Evolutionary conservation across 139 green algal genomes (phyloP), one percentile per base, ranked within the genome.

Genomic region (Diplosphaera chodatii): DNA sequence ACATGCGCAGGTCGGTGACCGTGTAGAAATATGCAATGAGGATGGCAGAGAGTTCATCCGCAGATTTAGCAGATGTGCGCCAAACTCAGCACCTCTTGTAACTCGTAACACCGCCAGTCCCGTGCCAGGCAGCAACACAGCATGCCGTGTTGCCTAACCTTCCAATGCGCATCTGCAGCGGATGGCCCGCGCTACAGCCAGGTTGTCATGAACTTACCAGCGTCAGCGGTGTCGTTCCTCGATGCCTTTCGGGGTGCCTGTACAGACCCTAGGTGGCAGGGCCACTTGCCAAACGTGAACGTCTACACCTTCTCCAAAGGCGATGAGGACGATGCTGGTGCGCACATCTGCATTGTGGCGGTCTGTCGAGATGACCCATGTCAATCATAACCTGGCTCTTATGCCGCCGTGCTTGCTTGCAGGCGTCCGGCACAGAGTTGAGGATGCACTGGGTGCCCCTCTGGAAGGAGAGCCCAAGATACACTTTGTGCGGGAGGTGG

Each of bases 151-250:
- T n/a, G n/a, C n/a, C n/a, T n/a, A n/a, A n/a, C n/a, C n/a, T n/a
- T n/a, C n/a, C n/a, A n/a, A n/a, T 59, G 48, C 25, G 73, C 59
- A 71, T 56, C 67, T 66, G 62, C 32, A 74, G 32, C 72, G 33
- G 74, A 64, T 0, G 73, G 59, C 25, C 13, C 48, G 48, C 16
- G 22, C 10, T 59, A 59, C 48, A 59, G 48, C 48, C 91, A 94
- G 65, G 70, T 81, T 0, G 77, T 98, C 18, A 97, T 98, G 91
- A 99, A 98, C 82, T 83, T 98, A 64, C 94, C 94, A 28, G 92
- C 91, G 1, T 88, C 83, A 16, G 93, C 88, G 0, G 79, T 97
- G 0, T 84, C 93, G 64, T 98, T 98, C 66, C 74, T 98, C 67
- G 92, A 96, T 74, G 89, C 86, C 1, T 93, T 97, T 71, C 55